Percentiles rank a stretch among this genome's conserved stretches.
Conservation (phyloP, 805 yeast species). For the Komagataella phaffii region DNA sequence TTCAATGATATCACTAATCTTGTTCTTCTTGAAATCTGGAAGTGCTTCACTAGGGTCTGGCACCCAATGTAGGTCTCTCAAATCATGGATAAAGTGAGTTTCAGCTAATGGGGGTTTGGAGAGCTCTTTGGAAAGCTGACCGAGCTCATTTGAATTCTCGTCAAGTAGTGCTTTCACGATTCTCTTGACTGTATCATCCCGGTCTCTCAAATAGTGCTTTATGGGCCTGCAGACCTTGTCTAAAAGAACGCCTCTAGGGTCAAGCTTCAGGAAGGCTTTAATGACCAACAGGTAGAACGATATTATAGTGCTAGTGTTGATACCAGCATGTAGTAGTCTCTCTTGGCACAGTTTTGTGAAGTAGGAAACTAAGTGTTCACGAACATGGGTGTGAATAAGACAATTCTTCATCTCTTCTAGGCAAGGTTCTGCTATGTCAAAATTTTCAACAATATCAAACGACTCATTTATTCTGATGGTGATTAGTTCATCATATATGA, state of each 20-base stretch:
- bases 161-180: constrained; percentile 63
- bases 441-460: constrained; percentile 39
- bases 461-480: constrained; percentile 42
- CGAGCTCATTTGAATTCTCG: constrained; percentile 25
- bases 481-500: neutral
- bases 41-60: constrained; percentile 88
- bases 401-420: constrained; percentile 46
- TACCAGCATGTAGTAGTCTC: constrained; percentile 63
- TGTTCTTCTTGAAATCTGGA: constrained; percentile 60
- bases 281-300: constrained; percentile 59
- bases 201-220: constrained; percentile 51
- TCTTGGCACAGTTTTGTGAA: constrained; percentile 32
- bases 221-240: constrained; percentile 73
- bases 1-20: constrained; percentile 55
- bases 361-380: constrained; percentile 34
- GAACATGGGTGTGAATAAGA: constrained; percentile 25
- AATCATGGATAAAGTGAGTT: constrained; percentile 21
- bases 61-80: constrained; percentile 45
- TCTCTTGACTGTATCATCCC: constrained; percentile 59
- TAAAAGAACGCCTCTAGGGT: constrained; percentile 74
- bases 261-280: constrained; percentile 59
- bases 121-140: constrained; percentile 44
- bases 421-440: constrained; percentile 38
- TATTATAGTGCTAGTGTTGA: constrained; percentile 63
- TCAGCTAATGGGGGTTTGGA: constrained; percentile 14